These are phyloP conservation scores for Picochlorum sp. DNA, from an alignment of 139 green algal species.

Conservation along the genomic window DNA sequence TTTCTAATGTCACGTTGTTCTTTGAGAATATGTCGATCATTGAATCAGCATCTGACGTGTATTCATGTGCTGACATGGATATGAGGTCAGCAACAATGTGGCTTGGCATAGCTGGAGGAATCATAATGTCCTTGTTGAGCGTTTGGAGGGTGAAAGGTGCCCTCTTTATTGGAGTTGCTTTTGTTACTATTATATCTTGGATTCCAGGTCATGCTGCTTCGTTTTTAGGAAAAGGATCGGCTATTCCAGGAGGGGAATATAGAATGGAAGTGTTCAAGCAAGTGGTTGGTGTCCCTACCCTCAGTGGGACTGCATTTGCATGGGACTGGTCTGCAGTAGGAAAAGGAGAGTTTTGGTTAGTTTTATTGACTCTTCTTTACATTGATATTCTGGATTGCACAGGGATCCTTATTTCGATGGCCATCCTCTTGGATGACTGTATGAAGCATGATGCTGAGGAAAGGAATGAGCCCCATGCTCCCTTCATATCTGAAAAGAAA, in stretches of 20 bases:
- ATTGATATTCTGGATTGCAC: constrained; percentile 70
- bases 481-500: constrained; percentile 49
- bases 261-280: constrained; percentile 51
- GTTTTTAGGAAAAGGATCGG: constrained; percentile 38
- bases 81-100: constrained; percentile 52
- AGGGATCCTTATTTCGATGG: constrained; percentile 67
- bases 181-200: constrained; percentile 77
- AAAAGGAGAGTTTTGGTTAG: constrained; percentile 45
- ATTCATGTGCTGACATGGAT: constrained; percentile 14
- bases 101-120: constrained; percentile 58
- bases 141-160: constrained; percentile 43
- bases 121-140: constrained; percentile 54
- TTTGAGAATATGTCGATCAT: background rate
- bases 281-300: constrained; percentile 34
- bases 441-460: constrained; percentile 27
- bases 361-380: constrained; percentile 70
- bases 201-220: constrained; percentile 49
- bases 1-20: background rate
- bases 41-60: constrained; percentile 3
- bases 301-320: constrained; percentile 19
- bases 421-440: constrained; percentile 49
- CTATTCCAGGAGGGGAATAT: constrained; percentile 33
- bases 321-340: constrained; percentile 29
- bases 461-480: constrained; percentile 7
- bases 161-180: constrained; percentile 64